Evolutionary conservation across 768 basidiomycete species (phyloP).

Genomic region (Candolleomyces eurysporus): DNA sequence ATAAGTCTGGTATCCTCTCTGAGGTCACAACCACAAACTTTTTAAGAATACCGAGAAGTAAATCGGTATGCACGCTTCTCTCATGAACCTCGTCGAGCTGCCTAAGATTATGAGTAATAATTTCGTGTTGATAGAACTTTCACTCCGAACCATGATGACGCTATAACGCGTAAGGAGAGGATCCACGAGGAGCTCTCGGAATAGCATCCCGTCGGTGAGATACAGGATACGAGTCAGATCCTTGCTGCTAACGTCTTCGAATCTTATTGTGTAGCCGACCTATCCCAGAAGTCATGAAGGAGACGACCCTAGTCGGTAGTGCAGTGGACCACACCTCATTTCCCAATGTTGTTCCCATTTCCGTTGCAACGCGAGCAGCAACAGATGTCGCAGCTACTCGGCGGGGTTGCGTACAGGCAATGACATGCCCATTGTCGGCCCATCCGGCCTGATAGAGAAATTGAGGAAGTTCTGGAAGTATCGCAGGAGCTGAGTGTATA

Average conservation of each 20-base stretch:
- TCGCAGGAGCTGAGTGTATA: slow-evolving; percentile 16
- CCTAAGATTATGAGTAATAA: slow-evolving; percentile 6
- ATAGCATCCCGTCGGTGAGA: slow-evolving; percentile 98
- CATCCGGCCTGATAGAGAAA: slow-evolving; percentile 93
- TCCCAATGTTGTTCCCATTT: slow-evolving; percentile 85
- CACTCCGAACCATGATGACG: slow-evolving; percentile 77
- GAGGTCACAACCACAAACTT: slow-evolving; percentile 54
- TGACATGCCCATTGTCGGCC: slow-evolving; percentile 77
- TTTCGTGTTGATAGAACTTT: slow-evolving; percentile 3
- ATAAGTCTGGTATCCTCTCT: slow-evolving; percentile 1
- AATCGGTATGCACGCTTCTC: slow-evolving; percentile 91
- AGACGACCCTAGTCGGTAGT: neutral
- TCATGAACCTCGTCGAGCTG: slow-evolving; percentile 99
- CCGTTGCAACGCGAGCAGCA: slow-evolving; percentile 86
- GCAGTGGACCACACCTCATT: slow-evolving; percentile 61
- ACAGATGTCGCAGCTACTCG: slow-evolving; percentile 96
- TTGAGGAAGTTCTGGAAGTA: slow-evolving; percentile 80
- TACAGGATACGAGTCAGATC: slow-evolving; percentile 88
- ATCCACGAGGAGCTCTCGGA: slow-evolving; percentile 89
- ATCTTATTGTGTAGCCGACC: slow-evolving; percentile 98
- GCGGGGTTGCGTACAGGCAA: slow-evolving; percentile 91
- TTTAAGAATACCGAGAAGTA: slow-evolving; percentile 88
- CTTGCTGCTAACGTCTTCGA: slow-evolving; percentile 89
- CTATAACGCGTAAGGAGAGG: slow-evolving; percentile 91
- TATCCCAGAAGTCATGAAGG: slow-evolving; percentile 25